Evolutionary conservation across 352 stramenopile species (phyloP), one percentile per base, ranked within the genome.

Genomic region (Pythium rhizo-oryzae): DNA sequence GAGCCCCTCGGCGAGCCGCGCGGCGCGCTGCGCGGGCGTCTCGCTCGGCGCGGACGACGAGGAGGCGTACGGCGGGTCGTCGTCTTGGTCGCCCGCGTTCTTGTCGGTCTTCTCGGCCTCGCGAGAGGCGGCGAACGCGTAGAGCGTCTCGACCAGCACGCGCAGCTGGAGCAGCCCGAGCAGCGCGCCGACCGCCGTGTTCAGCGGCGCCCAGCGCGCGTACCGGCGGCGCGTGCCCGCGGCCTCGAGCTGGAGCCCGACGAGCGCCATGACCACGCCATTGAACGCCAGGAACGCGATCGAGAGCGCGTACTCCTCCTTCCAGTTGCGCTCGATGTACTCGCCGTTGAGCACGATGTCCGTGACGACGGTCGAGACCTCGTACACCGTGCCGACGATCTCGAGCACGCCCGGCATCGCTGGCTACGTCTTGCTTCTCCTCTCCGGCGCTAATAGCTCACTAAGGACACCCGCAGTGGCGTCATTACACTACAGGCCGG

Each of bases 271-370:
- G 64, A 90, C 76, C 30, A 90, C 5, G 6, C 82, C 79, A 63
- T 71, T 91, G 41, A 85, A 70, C 13, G 70, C 76, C 19, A 92
- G 82, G 64, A 92, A 89, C 7, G 73, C 70, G 72, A 92, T 82
- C 30, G 84, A 92, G 61, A 92, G 65, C 43, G 80, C 78, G 70
- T 92, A 92, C 69, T 92, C 84, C 18, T 92, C 82, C 24, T 85
- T 15, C 84, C 82, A 92, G 25, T 80, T 74, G 54, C 84, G 84
- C 23, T 80, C 39, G 63, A 92, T 87, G 72, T 92, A 92, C 74
- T 92, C 84, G 46, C 67, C 70, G 62, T 91, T 92, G n/a, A 92
- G 77, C 8, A 92, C 68, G 46, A 90, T 74, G 49, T 92, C 82
- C 50, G 82, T 90, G 41, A 92, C 74, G 56, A 92, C 81, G 11